These are phyloP conservation scores for Penicillium griseofulvum DNA, from an alignment of 2,329 filamentous ascomycete genomes.

Conservation along the genomic window DNA sequence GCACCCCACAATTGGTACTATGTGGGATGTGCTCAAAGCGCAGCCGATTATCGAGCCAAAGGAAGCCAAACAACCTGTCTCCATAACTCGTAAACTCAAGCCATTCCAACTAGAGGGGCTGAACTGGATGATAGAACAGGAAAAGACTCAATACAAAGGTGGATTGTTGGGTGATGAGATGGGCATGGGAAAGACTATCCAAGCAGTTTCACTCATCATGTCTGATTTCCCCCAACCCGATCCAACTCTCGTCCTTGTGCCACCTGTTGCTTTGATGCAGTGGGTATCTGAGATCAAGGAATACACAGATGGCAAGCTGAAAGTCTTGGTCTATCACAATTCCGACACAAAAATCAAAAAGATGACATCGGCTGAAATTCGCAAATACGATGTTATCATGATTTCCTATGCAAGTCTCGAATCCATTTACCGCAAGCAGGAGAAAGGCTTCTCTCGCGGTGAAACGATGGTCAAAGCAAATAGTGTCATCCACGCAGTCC, in stretches of 20 bases:
- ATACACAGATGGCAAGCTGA: slow-evolving; percentile 84
- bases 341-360: slow-evolving; percentile 80
- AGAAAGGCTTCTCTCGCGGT: slow-evolving; percentile 81
- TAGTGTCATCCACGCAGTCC: slow-evolving; percentile 75
- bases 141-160: slow-evolving; percentile 79
- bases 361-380: slow-evolving; percentile 70
- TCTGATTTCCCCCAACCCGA: slow-evolving; percentile 84
- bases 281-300: slow-evolving; percentile 78
- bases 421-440: slow-evolving; percentile 87
- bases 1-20: slow-evolving; percentile 75
- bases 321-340: slow-evolving; percentile 86
- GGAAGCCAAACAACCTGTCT: slow-evolving; percentile 67
- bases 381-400: slow-evolving; percentile 88
- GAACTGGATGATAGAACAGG: slow-evolving; percentile 91
- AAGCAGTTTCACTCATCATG: slow-evolving; percentile 97
- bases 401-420: slow-evolving; percentile 84
- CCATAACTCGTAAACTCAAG: slow-evolving; percentile 81
- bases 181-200: slow-evolving; percentile 98
- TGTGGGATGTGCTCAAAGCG: slow-evolving; percentile 77
- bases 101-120: slow-evolving; percentile 91
- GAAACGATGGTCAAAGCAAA: slow-evolving; percentile 77
- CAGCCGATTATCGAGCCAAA: slow-evolving; percentile 64
- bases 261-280: slow-evolving; percentile 92
- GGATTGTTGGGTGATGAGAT: slow-evolving; percentile 95
- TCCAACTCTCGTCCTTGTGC: slow-evolving; percentile 84